A percentile compares a stretch with the other conserved stretches of the same genome.
Conservation (phyloP, 2,329 filamentous ascomycete species). For the Didymella sp. region DNA sequence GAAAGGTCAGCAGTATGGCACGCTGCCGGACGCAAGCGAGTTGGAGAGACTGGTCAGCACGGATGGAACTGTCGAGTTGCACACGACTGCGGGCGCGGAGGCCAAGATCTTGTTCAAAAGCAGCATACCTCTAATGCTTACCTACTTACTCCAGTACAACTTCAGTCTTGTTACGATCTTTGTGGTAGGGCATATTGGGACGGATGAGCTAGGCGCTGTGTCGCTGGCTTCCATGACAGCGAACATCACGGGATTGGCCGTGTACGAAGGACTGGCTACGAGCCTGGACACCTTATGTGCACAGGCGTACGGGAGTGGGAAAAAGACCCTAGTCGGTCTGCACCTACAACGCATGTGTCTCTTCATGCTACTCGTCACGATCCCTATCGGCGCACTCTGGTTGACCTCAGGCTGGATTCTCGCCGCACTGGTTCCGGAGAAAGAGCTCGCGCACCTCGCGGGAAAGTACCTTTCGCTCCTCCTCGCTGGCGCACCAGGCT, state of each 20-base stretch:
- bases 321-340: conserved; percentile 57
- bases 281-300: conserved; percentile 61
- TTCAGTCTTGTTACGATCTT: conserved; percentile 61
- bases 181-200: conserved; percentile 61
- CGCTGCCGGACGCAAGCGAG: conserved; percentile 35
- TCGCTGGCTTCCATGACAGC: conserved; percentile 62
- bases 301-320: conserved; percentile 60
- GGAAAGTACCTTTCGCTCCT: conserved; percentile 59
- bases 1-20: conserved; percentile 35
- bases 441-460: conserved; percentile 57
- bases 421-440: conserved; percentile 56
- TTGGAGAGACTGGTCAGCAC: conserved; percentile 37
- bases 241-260: conserved; percentile 61
- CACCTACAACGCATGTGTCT: conserved; percentile 62
- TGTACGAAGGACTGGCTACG: conserved; percentile 61
- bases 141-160: conserved; percentile 62
- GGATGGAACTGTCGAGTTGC: conserved; percentile 29
- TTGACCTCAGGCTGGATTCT: conserved; percentile 57
- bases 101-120: conserved; percentile 51
- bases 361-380: conserved; percentile 56
- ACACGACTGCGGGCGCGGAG: conserved; percentile 38
- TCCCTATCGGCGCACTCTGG: conserved; percentile 61
- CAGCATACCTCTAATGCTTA: conserved; percentile 60
- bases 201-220: conserved; percentile 61
- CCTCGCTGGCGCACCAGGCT: conserved; percentile 60